These are phyloP conservation scores for Trichoderma gracile DNA, from an alignment of 2,329 filamentous ascomycete genomes.

Conservation along the genomic window DNA sequence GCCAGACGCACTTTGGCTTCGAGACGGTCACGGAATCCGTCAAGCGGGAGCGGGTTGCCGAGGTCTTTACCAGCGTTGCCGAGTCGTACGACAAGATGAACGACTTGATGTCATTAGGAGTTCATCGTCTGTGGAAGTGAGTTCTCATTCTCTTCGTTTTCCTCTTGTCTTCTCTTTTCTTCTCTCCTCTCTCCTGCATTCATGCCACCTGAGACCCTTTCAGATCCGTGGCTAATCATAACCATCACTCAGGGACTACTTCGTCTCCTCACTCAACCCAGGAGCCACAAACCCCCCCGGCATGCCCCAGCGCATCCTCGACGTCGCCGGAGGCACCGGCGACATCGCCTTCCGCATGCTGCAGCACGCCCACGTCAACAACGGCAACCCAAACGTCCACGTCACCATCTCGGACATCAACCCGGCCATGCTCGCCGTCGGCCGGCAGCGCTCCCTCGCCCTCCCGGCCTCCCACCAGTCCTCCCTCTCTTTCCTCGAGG, in stretches of 20 bases:
- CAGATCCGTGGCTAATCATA: not conserved
- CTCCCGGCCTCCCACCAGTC: constrained; percentile 57
- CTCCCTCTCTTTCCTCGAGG: constrained; percentile 75
- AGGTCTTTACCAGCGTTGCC: constrained; percentile 93
- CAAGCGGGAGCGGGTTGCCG: constrained; percentile 72
- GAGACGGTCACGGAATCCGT: constrained; percentile 78
- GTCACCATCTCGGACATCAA: constrained; percentile 98
- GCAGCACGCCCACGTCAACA: constrained; percentile 81
- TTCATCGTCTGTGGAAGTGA: constrained; percentile 91
- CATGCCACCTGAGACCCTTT: no score
- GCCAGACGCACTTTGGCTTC: constrained; percentile 87
- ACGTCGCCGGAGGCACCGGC: constrained; percentile 94
- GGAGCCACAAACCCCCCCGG: constrained; percentile 56
- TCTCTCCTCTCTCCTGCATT: no score
- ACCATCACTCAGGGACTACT: constrained; percentile 66
- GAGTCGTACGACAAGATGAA: constrained; percentile 98
- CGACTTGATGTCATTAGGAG: constrained; percentile 96
- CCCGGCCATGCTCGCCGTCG: constrained; percentile 87
- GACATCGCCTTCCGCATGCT: constrained; percentile 98
- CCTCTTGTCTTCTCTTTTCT: not conserved
- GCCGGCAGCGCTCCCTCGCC: constrained; percentile 70
- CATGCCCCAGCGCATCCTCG: constrained; percentile 72
- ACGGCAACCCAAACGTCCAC: constrained; percentile 70
- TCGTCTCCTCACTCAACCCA: constrained; percentile 87
- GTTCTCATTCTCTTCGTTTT: constrained; percentile 33